phyloP scores from a whole-genome alignment of 352 stramenopile genomes.

The Phytophthora gonapodyides region DNA sequence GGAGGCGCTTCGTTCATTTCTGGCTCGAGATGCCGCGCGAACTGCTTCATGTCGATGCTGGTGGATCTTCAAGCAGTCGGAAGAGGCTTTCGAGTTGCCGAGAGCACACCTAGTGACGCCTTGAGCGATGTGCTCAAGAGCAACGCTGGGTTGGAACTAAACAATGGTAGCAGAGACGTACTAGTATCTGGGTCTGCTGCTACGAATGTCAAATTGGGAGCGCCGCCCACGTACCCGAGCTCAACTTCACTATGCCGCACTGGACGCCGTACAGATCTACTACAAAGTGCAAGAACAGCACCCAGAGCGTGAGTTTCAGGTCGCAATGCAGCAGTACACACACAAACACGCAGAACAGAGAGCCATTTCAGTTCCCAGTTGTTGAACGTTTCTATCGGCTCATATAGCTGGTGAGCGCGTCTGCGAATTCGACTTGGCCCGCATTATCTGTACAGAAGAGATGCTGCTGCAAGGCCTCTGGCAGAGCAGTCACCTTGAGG shows the following conservation, averaged over 20 bases:
- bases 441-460: constrained; percentile 56
- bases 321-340: constrained; percentile 40
- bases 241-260: constrained; percentile 70
- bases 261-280: constrained; percentile 72
- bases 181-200: constrained; percentile 62
- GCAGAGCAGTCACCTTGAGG: constrained; percentile 71
- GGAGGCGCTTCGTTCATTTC: constrained; percentile 53
- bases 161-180: constrained; percentile 54
- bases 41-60: constrained; percentile 52
- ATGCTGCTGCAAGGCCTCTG: constrained; percentile 70
- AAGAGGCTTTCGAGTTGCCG: constrained; percentile 21
- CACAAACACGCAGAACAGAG: constrained; percentile 46
- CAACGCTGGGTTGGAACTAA: constrained; percentile 39
- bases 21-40: constrained; percentile 28
- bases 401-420: constrained; percentile 80
- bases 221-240: constrained; percentile 61
- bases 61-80: constrained; percentile 63
- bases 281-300: constrained; percentile 55
- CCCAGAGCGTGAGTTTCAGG: constrained; percentile 30
- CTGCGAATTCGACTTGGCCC: constrained; percentile 64
- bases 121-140: no score
- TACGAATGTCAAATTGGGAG: constrained; percentile 79
- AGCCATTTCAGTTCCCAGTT: not conserved
- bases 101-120: no score
- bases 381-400: constrained; percentile 41